Base-by-base conservation (phyloP, 2,329 filamentous ascomycete species). In the Juglanconis oblonga region DNA sequence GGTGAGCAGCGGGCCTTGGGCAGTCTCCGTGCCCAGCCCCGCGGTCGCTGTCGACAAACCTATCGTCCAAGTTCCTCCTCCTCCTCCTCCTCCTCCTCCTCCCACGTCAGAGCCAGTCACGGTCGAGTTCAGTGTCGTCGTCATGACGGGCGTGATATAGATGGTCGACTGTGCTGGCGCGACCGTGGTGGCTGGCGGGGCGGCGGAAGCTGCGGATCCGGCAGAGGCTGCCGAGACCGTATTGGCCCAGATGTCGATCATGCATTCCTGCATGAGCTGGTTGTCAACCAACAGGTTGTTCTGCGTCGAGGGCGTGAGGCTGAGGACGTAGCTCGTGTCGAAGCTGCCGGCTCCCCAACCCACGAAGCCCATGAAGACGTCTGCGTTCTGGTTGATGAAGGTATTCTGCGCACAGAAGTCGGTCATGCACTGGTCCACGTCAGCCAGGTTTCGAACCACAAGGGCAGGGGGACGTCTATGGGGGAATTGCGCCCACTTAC, bases 301-400 rank as follows among this genome's bases (percentile, higher is more conserved):
- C 38, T 71, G 67, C 47, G 65, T 68, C 10, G 67, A 67, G 1
- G 79, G 78, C 31, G 78, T 79, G n/a, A 80, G 66, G 36, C 73
- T 76, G 50, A 81, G 66, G 44, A 79, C 64, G 60, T 81, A 80
- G 3, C 70, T 70, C 5, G 67, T 64, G 57, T 72, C 70, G 64
- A 80, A 79, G 64, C 74, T 76, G 8, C 79, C 78, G 7, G 78
- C 79, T 8, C 70, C 76, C 78, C 79, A 80, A 55, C 68, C 77
- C 9, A 80, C 75, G 48, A 81, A 74, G 9, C 79, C 79, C 9
- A 75, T 66, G 63, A 79, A 78, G 29, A 80, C 79, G 55, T 81
- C 79, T 1, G 76, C 71, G 64, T 81, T 81, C 10, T 72, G 62
- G 64, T 73, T 74, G 67, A 81, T 79, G 60, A 78, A 76, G 33